Base-by-base conservation (phyloP, 192 early-diverging fungal genomes). In the Linnemannia exigua region DNA sequence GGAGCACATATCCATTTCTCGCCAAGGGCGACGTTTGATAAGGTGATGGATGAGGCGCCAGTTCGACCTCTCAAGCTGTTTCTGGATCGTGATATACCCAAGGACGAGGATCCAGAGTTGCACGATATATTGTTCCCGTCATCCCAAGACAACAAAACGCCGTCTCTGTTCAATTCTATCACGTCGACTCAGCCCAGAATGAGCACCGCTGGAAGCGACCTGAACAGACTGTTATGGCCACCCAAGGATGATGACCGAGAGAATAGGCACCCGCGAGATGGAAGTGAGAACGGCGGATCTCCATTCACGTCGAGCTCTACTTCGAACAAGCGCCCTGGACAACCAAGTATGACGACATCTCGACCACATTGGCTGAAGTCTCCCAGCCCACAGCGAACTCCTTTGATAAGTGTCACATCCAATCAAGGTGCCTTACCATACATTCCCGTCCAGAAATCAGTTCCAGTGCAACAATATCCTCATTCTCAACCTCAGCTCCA, bases 61-160 rank as follows among this genome's bases (percentile, higher is more conserved):
- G 58, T 31, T n/a, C 71, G 35, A 52, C 75, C 54, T 7, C 63
- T 72, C 31, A 72, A 67, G 36, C 47, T 76, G 22, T 76, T 72
- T 41, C 46, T 82, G 17, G 54, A 76, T 41, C 66, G 80, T 0
- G 75, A 82, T 67, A 72, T 76, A 50, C 80, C 80, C 31, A 44
- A 66, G 2, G 31, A 72, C n/a, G 80, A 72, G 35, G 48, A 72
- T 25, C 6, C 25, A 11, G 74, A 76, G 16, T 58, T 72, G 2
- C 28, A 58, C 17, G 74, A 71, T 35, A 6, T 41, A 17, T 35
- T 75, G 1, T 71, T 75, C 31, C 31, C n/a, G 9, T 25, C 15
- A 15, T 70, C 78, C 9, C 35, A 20, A 31, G 22, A 52, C 25
- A 80, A 47, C 15, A 72, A 41, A 25, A 31, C 19, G 11, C 3